Evolutionary conservation across 257 asterid species (phyloP), one percentile per base, ranked within the genome.

Genomic region (Galeopsis tetrahit): DNA sequence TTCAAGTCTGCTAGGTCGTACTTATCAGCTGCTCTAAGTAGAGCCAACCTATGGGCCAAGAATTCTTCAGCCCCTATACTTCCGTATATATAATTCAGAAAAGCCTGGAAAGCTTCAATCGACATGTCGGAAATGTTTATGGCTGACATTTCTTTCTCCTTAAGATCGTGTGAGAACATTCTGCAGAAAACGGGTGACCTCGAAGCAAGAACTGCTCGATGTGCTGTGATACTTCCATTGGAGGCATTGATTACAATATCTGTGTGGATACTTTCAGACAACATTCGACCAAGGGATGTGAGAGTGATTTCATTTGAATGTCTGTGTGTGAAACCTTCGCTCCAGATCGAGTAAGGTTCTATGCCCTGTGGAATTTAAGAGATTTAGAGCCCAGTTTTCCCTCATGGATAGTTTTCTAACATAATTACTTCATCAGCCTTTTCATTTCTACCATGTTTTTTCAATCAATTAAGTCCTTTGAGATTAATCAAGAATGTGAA

Each of bases 201-300:
- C 4, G 97, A 83, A 4, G 98, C 98, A 34, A 94, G 97, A 77
- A 94, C 91, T 4, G 98, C 97, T 2, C 97, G 92, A 38, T 94
- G 97, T 0, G 97, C 96, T 17, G 83, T 58, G 38, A 88, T 79
- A 83, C 87, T 84, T 48, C 97, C 97, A 48, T 88, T 85, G 0
- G 96, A 85, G 61, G 97, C 88, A 43, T 91, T 84, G 75, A 94
- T 86, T 46, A 76, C 79, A 42, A 94, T 94, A 69, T 94, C 98
- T 0, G 96, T 89, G 83, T 91, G 96, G 32, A 94, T 91, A 34
- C 95, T 82, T 77, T 91, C 97, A 1, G 96, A 82, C 70, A 94
- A 75, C 97, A 91, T 94, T 17, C 90, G 82, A 3, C 97, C 92
- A 1, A 94, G 89, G 2, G 92, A 84, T 64, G 85, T 21, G 2